Percentiles rank a stretch among this genome's conserved stretches.
Conservation (phyloP, 2,329 filamentous ascomycete genomes). For the Fusarium mangiferae region DNA sequence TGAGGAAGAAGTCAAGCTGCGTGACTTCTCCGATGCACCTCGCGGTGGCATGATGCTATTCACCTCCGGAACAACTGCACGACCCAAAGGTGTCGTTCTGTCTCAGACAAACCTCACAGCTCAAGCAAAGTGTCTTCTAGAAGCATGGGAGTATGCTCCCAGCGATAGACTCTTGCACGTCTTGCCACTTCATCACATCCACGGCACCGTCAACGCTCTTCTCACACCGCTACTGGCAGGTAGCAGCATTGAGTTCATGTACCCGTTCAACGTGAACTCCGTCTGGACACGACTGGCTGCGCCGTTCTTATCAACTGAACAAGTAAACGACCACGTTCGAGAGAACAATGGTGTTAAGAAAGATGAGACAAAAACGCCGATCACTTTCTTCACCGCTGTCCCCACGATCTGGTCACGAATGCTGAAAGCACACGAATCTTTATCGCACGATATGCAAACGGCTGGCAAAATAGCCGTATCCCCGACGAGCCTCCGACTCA, state of each 20-base stretch:
- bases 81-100: slow-evolving; percentile 94
- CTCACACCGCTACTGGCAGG: slow-evolving; percentile 88
- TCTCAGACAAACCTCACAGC: slow-evolving; percentile 83
- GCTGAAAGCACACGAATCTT: slow-evolving; percentile 73
- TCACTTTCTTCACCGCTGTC: slow-evolving; percentile 96
- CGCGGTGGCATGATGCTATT: slow-evolving; percentile 95
- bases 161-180: slow-evolving; percentile 87
- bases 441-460: slow-evolving; percentile 69
- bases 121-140: slow-evolving; percentile 79
- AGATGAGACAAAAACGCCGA: slow-evolving; percentile 46
- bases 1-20: slow-evolving; percentile 63
- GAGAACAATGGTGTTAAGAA: neutral
- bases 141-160: slow-evolving; percentile 87
- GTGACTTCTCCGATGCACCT: slow-evolving; percentile 58
- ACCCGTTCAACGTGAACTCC: slow-evolving; percentile 86
- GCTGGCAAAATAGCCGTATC: slow-evolving; percentile 77
- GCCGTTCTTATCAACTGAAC: slow-evolving; percentile 69
- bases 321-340: slow-evolving; percentile 35
- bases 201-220: slow-evolving; percentile 93
- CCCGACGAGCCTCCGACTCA: slow-evolving; percentile 82
- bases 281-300: slow-evolving; percentile 88
- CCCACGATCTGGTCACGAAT: slow-evolving; percentile 95
- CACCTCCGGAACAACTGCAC: slow-evolving; percentile 93
- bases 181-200: slow-evolving; percentile 94
- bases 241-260: slow-evolving; percentile 91